phyloP scores from a whole-genome alignment of 1,284 basidiomycete species.

The Microbotryum lychnidis-dioicae region DNA sequence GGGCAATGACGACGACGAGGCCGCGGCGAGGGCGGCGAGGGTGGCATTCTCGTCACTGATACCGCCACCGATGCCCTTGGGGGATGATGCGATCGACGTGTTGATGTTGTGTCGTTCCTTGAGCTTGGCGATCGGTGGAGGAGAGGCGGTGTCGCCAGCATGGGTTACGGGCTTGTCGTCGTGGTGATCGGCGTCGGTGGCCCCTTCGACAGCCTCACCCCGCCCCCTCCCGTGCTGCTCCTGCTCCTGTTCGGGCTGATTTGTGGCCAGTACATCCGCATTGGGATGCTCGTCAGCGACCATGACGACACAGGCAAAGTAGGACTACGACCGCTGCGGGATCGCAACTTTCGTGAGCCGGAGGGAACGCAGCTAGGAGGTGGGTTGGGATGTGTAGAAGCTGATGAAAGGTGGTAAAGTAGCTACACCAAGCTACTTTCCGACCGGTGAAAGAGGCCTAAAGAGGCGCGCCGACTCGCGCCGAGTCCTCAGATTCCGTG shows the following conservation, averaged over 20 bases:
- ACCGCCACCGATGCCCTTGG: too few species aligned
- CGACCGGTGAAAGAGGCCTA: too few species aligned
- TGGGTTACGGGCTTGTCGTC: background rate
- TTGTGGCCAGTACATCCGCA: background rate
- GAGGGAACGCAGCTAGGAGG: too few species aligned
- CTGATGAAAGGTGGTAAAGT: too few species aligned
- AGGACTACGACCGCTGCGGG: too few species aligned
- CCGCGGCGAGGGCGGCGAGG: conserved; percentile 2
- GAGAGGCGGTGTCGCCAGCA: background rate
- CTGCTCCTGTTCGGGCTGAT: background rate
- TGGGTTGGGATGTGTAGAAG: too few species aligned
- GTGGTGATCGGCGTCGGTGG: background rate
- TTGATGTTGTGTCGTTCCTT: background rate
- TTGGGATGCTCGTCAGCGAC: too few species aligned
- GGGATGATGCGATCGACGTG: background rate
- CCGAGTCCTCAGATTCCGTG: too few species aligned
- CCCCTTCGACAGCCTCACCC: background rate
- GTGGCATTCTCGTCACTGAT: conserved; percentile 1
- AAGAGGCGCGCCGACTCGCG: too few species aligned
- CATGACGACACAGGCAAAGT: too few species aligned
- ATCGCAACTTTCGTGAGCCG: too few species aligned
- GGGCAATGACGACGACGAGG: conserved; percentile 13
- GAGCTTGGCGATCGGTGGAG: background rate
- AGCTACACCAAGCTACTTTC: too few species aligned
- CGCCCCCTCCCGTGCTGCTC: background rate